Base-by-base conservation (phyloP, 2,329 filamentous ascomycete species). In the Aspergillus pseudonomiae region DNA sequence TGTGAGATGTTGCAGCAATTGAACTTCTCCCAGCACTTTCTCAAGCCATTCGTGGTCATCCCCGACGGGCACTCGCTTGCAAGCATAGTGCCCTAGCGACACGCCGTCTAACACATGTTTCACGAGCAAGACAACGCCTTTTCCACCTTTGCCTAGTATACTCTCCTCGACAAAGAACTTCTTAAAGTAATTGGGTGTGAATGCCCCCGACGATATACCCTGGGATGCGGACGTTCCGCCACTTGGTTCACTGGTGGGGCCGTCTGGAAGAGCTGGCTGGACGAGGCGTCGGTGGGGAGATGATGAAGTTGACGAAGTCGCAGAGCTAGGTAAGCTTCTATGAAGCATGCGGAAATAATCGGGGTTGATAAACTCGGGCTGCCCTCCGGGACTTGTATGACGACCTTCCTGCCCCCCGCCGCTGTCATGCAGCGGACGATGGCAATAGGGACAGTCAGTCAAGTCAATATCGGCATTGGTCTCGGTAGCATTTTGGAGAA, bases 271-370 rank as follows among this genome's bases (percentile, higher is more conserved):
- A 78, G 63, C 84, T 71, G 79, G 68, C 75, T 82, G 71, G 78
- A 80, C 68, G 74, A 78, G 64, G 71, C 82, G 74, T 78, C 83
- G 77, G 77, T 82, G 77, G 19, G 84, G 81, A 60, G 85, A 83
- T 2, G 84, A 75, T 41, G 85, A 81, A 30, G 62, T 74, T 60
- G 68, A 81, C 74, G 70, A 80, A 70, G 62, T 78, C 69, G 76
- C 81, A 78, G 72, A 84, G 77, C 78, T 80, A 60, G 83, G 84
- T 58, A 81, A 79, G 68, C 84, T 88, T 57, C 84, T 80, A 52
- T 87, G 91, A 46, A 99, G 88, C 91, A 98, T 94, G 72, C 92
- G 92, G 79, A 99, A 99, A 82, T 99, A 99, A 58, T 93, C 88
- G 2, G 94, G 94, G 72, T 94, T 90, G 70, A 97, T 91, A 75